A percentile compares a stretch with the other conserved stretches of the same genome.
phyloP scores from a whole-genome alignment of 2,329 filamentous ascomycete species.

The Colletotrichum sp. region DNA sequence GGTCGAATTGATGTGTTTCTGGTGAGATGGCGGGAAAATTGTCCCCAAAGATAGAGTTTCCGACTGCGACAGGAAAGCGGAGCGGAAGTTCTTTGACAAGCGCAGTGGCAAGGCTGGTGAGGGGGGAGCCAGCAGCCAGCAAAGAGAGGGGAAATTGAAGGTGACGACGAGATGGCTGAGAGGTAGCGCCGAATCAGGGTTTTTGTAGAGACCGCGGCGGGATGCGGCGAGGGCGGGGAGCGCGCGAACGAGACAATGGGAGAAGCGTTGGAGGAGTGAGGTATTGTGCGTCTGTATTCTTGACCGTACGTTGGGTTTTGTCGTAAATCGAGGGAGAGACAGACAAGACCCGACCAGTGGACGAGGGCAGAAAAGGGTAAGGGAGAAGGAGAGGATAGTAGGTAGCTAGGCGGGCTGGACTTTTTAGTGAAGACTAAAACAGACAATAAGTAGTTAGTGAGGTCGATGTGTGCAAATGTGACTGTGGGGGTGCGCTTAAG shows the following conservation, averaged over 20 bases:
- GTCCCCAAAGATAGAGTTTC: neutral
- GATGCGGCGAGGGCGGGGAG: neutral
- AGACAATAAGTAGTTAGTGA: slow-evolving; percentile 16
- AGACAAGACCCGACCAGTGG: neutral
- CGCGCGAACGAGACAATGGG: neutral
- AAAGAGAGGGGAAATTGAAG: neutral
- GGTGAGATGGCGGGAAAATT: neutral
- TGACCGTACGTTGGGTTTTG: neutral
- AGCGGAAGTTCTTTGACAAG: neutral
- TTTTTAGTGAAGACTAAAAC: slow-evolving; percentile 16
- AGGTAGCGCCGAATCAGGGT: neutral
- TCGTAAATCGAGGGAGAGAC: neutral
- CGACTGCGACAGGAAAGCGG: neutral
- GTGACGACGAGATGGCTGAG: slow-evolving; percentile 7
- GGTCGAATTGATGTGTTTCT: neutral
- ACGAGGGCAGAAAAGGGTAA: neutral
- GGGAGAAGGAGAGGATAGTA: neutral
- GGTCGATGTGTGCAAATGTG: slow-evolving; percentile 11
- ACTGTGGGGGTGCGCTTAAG: slow-evolving; percentile 18
- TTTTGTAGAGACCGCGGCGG: neutral
- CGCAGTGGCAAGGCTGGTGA: neutral
- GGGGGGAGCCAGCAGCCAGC: neutral
- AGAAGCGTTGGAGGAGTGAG: neutral
- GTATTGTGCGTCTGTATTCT: neutral
- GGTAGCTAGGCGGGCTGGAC: slow-evolving; percentile 2